These are phyloP conservation scores for Quercus tomentella DNA, from an alignment of 331 rosid genomes.

Conservation along the genomic window DNA sequence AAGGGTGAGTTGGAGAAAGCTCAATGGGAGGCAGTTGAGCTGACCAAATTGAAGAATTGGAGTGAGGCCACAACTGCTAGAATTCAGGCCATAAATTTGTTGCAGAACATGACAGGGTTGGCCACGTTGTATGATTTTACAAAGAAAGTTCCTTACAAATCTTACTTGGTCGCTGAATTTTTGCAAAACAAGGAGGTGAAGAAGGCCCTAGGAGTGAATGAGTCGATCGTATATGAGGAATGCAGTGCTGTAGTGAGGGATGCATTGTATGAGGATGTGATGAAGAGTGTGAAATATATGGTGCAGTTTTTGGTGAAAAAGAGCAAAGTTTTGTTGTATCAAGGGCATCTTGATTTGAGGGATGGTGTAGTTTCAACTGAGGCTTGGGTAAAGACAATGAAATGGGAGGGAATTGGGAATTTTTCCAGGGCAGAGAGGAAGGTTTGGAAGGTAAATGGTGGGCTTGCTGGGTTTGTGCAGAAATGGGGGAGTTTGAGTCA, in stretches of 20 bases:
- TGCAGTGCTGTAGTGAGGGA: conserved; percentile 51
- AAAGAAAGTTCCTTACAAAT: conserved; percentile 27
- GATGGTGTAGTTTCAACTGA: conserved; percentile 60
- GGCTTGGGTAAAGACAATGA: conserved; percentile 70
- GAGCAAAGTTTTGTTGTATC: conserved; percentile 55
- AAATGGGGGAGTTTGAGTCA: conserved; percentile 60
- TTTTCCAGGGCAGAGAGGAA: conserved; percentile 50
- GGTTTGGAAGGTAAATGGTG: conserved; percentile 57
- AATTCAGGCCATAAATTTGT: background rate
- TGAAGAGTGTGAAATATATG: conserved; percentile 69
- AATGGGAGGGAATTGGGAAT: conserved; percentile 51
- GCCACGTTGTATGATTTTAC: conserved; percentile 61
- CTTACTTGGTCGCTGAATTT: conserved; percentile 28
- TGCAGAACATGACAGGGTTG: conserved; percentile 47
- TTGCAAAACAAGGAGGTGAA: conserved; percentile 32
- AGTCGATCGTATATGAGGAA: conserved; percentile 24
- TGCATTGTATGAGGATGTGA: conserved; percentile 42
- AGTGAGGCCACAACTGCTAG: conserved; percentile 40
- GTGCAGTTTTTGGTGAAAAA: conserved; percentile 50
- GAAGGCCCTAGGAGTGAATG: conserved; percentile 46
- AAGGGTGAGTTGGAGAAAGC: conserved; percentile 44
- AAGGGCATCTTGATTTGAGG: conserved; percentile 55
- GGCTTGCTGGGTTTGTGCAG: conserved; percentile 74
- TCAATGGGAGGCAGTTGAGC: conserved; percentile 38
- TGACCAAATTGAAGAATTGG: conserved; percentile 41